Percentiles rank a stretch among this genome's conserved stretches.
These are phyloP conservation scores for Erodium moschatum DNA, from an alignment of 441 rosid genomes.

Conservation along the genomic window DNA sequence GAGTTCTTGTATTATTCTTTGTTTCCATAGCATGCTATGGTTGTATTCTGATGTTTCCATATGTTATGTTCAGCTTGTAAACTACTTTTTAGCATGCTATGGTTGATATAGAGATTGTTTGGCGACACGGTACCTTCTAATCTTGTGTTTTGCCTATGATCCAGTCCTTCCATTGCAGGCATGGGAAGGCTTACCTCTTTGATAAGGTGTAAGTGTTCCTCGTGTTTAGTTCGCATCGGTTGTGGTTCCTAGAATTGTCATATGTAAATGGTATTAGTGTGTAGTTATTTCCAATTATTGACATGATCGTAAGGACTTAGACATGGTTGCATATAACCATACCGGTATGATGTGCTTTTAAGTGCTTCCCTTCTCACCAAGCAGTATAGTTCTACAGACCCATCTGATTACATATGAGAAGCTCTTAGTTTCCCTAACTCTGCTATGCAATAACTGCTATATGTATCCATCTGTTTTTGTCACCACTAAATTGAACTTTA, in stretches of 20 bases:
- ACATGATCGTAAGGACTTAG: not conserved
- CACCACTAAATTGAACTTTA: too few species aligned
- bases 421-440: too few species aligned
- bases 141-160: slow-evolving; percentile 25
- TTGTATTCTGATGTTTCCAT: not conserved
- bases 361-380: too few species aligned
- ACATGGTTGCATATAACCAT: too few species aligned
- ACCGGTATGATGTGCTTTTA: too few species aligned
- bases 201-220: slow-evolving; percentile 52
- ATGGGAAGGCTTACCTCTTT: slow-evolving; percentile 74
- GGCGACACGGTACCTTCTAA: slow-evolving; percentile 15
- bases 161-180: slow-evolving; percentile 64
- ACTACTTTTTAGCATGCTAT: slow-evolving; percentile 7
- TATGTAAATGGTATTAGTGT: not conserved
- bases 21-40: too few species aligned
- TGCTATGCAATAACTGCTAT: too few species aligned
- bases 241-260: not conserved
- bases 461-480: too few species aligned
- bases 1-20: not conserved
- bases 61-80: not conserved
- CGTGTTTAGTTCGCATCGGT: slow-evolving; percentile 6
- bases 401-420: too few species aligned
- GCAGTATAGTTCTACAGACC: too few species aligned
- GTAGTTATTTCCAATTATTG: not conserved
- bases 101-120: not conserved